Evolutionary conservation across 176 grass and related monocot genomes (phyloP).

Genomic region (Thinopyrum elongatum): DNA sequence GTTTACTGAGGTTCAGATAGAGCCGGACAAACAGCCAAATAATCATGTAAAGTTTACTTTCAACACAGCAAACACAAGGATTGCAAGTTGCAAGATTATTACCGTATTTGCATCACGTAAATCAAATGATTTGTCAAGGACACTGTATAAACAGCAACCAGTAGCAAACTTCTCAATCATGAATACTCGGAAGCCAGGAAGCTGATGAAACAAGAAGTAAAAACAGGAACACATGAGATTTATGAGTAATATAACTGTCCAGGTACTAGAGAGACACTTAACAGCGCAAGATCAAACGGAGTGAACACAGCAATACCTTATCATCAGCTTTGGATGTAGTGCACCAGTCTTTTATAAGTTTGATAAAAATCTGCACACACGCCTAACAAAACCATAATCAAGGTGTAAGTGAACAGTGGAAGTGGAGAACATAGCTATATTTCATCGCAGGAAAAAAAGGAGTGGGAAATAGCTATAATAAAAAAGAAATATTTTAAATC

Average conservation of each 20-base stretch:
- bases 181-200: conserved; percentile 89
- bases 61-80: neutral
- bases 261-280: conserved; percentile 25
- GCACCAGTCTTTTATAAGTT: conserved; percentile 96
- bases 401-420: conserved; percentile 13
- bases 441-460: neutral
- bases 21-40: neutral
- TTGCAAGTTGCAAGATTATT: conserved; percentile 28
- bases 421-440: neutral
- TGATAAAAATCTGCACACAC: conserved; percentile 93
- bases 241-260: conserved; percentile 17
- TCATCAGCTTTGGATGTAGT: conserved; percentile 61
- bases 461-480: neutral
- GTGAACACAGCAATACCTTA: conserved; percentile 57
- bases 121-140: conserved; percentile 96
- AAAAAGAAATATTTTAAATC: conserved; percentile 24
- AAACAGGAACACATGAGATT: conserved; percentile 19
- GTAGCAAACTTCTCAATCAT: conserved; percentile 85
- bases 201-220: conserved; percentile 44
- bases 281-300: conserved; percentile 9
- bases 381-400: conserved; percentile 56
- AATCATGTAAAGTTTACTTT: conserved; percentile 1
- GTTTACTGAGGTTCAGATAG: neutral
- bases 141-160: conserved; percentile 84
- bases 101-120: conserved; percentile 90